Conservation (phyloP, 495 filamentous ascomycete species). For the Xylaria curta region DNA sequence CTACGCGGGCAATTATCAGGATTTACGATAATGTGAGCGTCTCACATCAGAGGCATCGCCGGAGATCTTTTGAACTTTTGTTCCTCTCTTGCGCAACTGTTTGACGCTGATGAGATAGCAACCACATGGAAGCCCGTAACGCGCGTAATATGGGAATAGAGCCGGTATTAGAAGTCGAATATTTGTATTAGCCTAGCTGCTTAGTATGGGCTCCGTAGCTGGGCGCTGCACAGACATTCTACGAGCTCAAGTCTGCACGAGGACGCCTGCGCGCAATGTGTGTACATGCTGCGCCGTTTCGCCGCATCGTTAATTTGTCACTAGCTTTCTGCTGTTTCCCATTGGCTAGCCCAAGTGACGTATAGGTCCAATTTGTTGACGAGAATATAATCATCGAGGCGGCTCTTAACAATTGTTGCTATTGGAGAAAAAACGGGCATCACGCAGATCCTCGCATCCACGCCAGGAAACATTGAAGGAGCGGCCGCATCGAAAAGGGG, state of each 20-base stretch:
- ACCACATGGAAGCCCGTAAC: neutral
- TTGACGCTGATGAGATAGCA: neutral
- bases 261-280: neutral
- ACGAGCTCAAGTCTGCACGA: neutral
- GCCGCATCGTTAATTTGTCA: constrained; percentile 1
- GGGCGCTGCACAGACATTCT: neutral
- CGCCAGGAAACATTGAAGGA: neutral
- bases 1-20: constrained; percentile 3
- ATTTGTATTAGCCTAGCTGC: neutral
- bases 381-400: neutral
- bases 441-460: neutral
- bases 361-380: neutral
- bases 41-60: neutral
- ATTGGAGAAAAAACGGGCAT: neutral
- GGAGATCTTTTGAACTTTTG: neutral
- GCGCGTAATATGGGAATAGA: neutral
- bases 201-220: constrained; percentile 8
- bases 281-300: neutral
- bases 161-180: neutral
- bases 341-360: neutral
- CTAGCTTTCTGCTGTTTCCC: neutral
- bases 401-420: neutral
- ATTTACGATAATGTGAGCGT: constrained; percentile 8
- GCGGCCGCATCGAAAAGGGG: neutral
- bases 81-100: neutral